These are phyloP conservation scores for Paspalum vaginatum DNA, from an alignment of 176 grass and related monocot species.

Conservation along the genomic window DNA sequence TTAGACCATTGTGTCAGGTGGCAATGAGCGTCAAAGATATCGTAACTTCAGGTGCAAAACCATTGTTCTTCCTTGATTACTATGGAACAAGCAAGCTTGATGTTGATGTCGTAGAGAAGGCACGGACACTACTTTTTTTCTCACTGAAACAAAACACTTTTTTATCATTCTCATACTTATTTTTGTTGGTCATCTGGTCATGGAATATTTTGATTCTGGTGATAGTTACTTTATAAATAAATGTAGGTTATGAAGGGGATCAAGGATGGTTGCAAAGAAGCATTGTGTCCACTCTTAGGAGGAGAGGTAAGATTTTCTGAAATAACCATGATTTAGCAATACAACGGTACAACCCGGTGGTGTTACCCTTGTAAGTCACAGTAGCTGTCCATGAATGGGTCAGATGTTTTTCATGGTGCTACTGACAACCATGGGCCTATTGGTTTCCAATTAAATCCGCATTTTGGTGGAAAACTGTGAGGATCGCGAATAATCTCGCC, in stretches of 20 bases:
- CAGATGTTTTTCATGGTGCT: neutral
- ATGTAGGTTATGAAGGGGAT: conserved; percentile 84
- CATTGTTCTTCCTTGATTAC: conserved; percentile 92
- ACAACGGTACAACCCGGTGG: neutral
- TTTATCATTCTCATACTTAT: neutral
- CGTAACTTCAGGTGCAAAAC: conserved; percentile 85
- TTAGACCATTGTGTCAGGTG: conserved; percentile 48
- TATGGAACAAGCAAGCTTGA: conserved; percentile 81
- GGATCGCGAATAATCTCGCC: no score
- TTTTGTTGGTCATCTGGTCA: no score
- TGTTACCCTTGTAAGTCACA: neutral
- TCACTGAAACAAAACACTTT: neutral
- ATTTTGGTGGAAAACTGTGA: no score
- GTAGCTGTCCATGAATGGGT: neutral
- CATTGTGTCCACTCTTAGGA: conserved; percentile 61
- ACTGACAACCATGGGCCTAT: neutral
- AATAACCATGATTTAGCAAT: neutral
- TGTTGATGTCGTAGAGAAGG: conserved; percentile 91
- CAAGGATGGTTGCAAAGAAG: conserved; percentile 78
- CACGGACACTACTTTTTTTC: conserved; percentile 14
- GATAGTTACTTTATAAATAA: no score
- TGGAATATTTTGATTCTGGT: no score
- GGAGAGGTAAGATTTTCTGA: conserved; percentile 62
- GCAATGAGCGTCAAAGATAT: conserved; percentile 98
- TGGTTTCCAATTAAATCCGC: neutral